Evolutionary conservation across 2,329 filamentous ascomycete genomes (phyloP), one percentile per base, ranked within the genome.

Genomic region (Curvularia verruculosa): DNA sequence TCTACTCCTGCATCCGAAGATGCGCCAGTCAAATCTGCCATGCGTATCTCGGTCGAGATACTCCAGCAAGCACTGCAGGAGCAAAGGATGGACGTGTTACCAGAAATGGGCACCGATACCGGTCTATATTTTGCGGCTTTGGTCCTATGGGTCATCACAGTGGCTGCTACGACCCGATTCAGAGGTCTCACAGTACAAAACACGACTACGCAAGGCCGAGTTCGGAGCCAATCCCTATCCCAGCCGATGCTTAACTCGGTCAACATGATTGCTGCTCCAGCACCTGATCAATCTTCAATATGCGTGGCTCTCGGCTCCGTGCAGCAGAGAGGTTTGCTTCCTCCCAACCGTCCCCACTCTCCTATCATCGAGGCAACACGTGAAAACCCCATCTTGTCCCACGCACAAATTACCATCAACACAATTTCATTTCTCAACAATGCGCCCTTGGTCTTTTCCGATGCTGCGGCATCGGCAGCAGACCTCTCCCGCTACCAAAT

Each of bases 131-230:
- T 70, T 23, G 73, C 76, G 19, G 63, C 65, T 1, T 61, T 78
- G 3, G 70, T 76, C 1, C 55, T 77, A 0, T 78, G 76, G 75
- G 67, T 68, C 6, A 62, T 68, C 15, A 75, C 72, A 3, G 69
- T 70, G 26, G 63, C 70, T 18, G 66, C 71, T 15, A 67, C 49
- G 9, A 65, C 65, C 1, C 64, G 67, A 12, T 49, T 65, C 13
- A 63, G 61, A 26, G 41, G 55, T 2, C 15, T 24, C 51, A 5
- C 62, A 63, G 40, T 59, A 60, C n/a, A 29, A 12, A 21, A 26
- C 2, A 10, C 47, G 3, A 48, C 58, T 31, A 31, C 19, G 2
- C 57, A 62, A 28, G 40, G 44, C 12, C 53, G 54, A 12, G 46
- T 53, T 8, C 63, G 67, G 24, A 66, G 58, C 49, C 57, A 60